A percentile compares a stretch with the other conserved stretches of the same genome.
Conservation (phyloP, 768 basidiomycete genomes). For the Pleurotus giganteus region DNA sequence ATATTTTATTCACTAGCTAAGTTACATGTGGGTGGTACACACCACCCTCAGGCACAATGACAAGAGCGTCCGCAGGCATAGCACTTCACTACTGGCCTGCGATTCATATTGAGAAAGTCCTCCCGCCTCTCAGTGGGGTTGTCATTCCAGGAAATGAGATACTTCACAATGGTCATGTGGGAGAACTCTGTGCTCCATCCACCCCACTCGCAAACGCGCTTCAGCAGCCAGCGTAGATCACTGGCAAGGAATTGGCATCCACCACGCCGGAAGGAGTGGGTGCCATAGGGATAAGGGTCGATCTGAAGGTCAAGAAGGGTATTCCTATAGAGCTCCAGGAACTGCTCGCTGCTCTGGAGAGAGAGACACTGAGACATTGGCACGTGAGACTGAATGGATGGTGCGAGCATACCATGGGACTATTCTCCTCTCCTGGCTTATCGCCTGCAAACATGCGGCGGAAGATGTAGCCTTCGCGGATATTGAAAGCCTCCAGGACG, state of each 20-base stretch:
- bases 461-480: conserved; percentile 30
- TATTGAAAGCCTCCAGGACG: conserved; percentile 9
- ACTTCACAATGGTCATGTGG: conserved; percentile 38
- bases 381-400: neutral
- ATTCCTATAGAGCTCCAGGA: conserved; percentile 36
- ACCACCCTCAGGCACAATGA: conserved; percentile 21
- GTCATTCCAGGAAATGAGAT: conserved; percentile 40
- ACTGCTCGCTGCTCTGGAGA: conserved; percentile 30
- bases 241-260: conserved; percentile 38
- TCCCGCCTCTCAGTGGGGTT: conserved; percentile 27
- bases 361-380: neutral
- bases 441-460: conserved; percentile 27
- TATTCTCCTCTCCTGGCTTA: conserved; percentile 18
- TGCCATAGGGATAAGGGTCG: conserved; percentile 36
- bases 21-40: neutral
- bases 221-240: conserved; percentile 29
- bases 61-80: conserved; percentile 28
- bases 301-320: conserved; percentile 37
- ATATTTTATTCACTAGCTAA: neutral
- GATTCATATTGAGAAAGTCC: conserved; percentile 34
- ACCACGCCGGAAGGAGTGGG: conserved; percentile 38
- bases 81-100: conserved; percentile 21
- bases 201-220: conserved; percentile 43
- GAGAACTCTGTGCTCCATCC: conserved; percentile 43
- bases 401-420: conserved; percentile 22